Percentiles rank a stretch among this genome's conserved stretches.
Conservation (phyloP, 148 eudicot species). For the Chenopodium album region DNA sequence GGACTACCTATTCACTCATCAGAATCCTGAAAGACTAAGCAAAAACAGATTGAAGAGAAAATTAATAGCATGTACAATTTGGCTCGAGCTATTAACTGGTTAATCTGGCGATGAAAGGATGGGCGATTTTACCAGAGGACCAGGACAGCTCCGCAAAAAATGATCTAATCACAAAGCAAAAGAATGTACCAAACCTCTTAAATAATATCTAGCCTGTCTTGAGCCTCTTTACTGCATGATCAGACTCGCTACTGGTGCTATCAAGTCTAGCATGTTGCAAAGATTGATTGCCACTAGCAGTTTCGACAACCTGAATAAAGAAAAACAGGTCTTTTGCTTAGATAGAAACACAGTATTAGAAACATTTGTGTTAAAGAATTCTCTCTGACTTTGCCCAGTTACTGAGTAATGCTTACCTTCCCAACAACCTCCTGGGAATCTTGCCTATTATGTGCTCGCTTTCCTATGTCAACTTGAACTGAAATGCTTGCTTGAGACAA, state of each 20-base stretch:
- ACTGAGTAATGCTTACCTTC: constrained; percentile 43
- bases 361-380: not conserved
- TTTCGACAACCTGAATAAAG: constrained; percentile 41
- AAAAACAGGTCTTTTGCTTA: not conserved
- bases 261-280: constrained; percentile 35
- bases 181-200: constrained; percentile 26
- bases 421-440: constrained; percentile 31
- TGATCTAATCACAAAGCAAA: constrained; percentile 45
- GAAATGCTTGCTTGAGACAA: constrained; percentile 85
- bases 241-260: constrained; percentile 41
- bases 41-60: not conserved
- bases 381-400: not conserved
- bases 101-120: constrained; percentile 22
- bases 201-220: constrained; percentile 49
- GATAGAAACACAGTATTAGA: not conserved
- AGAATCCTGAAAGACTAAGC: constrained; percentile 13
- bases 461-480: constrained; percentile 87
- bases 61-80: constrained; percentile 52
- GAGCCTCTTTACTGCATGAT: constrained; percentile 61
- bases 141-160: constrained; percentile 34
- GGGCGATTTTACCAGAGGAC: constrained; percentile 21
- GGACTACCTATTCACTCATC: constrained; percentile 32
- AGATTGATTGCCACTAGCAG: constrained; percentile 29
- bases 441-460: constrained; percentile 49
- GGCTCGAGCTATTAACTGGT: constrained; percentile 34